Evolutionary conservation across 108 stramenopile genomes (phyloP).

Genomic region (Cyclotella atomus): DNA sequence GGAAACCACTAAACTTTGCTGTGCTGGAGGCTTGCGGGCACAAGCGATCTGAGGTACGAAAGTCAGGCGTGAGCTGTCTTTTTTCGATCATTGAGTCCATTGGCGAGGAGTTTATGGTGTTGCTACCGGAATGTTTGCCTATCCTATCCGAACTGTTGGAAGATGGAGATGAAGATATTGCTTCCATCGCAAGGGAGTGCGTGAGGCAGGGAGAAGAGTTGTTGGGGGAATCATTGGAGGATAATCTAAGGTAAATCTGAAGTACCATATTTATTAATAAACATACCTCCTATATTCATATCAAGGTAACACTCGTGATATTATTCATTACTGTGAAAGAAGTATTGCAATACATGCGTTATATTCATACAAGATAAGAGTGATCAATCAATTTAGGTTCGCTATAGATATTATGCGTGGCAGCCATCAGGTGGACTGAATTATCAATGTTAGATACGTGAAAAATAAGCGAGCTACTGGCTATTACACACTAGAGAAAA

Average conservation of each 20-base stretch:
- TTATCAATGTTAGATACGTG: neutral
- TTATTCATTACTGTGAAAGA: too few species aligned
- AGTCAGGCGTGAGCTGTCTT: constrained; percentile 79
- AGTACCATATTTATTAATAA: neutral
- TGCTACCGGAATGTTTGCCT: constrained; percentile 90
- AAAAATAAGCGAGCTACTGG: neutral
- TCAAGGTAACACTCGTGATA: too few species aligned
- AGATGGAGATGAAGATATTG: constrained; percentile 83
- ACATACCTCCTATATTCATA: too few species aligned
- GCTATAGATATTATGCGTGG: too few species aligned
- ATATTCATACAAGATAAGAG: too few species aligned
- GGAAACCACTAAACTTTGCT: constrained; percentile 91
- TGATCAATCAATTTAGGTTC: too few species aligned
- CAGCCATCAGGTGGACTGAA: constrained; percentile 31
- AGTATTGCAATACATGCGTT: too few species aligned
- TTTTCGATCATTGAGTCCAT: constrained; percentile 78
- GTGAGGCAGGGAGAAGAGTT: constrained; percentile 85
- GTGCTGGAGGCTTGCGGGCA: constrained; percentile 81
- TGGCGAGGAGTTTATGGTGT: constrained; percentile 92
- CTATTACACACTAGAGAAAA: too few species aligned
- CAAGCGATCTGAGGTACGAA: constrained; percentile 71
- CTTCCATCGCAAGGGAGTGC: constrained; percentile 78
- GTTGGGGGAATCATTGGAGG: constrained; percentile 83
- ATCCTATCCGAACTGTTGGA: constrained; percentile 88
- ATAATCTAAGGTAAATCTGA: constrained; percentile 64